Evolutionary conservation across 1,284 basidiomycete genomes (phyloP), one percentile per base, ranked within the genome.

Genomic region (Cutaneotrichosporon mucoides): DNA sequence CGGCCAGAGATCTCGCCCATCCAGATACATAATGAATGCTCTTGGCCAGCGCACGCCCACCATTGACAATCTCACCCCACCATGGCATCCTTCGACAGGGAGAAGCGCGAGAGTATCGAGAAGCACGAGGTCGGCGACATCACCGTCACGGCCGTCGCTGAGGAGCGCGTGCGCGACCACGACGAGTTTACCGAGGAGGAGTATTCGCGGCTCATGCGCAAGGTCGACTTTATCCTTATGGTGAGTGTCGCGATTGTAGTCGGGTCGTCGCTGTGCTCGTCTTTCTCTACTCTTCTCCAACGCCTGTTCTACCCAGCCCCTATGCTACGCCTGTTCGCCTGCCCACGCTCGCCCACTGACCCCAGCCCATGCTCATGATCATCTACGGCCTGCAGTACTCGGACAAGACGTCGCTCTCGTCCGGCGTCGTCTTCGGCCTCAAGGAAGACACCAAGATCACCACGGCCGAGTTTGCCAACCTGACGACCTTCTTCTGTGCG

Each of bases 371-470:
- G 34, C 43, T 61, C 12, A 57, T 57, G 55, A 54, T 61, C 50
- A 43, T 53, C 15, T 62, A 59, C 35, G 61, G 59, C 4, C 44
- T 63, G 2, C 57, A 63, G 16, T 63, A 46, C 41, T 33, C 36
- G 7, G 61, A 63, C 61, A 63, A 63, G 55, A 56, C 54, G 12
- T 54, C 50, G 1, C 48, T 64, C 1, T 59, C 57, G 2, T 52
- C 42, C 12, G 63, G 63, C n/a, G 45, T 57, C 9, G 55, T 64
- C 15, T 64, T 64, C 48, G 67, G 68, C 1, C 61, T 74, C 13
- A 55, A 60, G 5, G 44, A 65, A 24, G 73, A 73, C 57, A 74
- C 70, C 2, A 15, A 62, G 3, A 55, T 76, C 3, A 59, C 59
- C 1, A 66, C 65, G 1, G 61, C 66, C 24, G 59, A 74, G 44